Conservation (phyloP, 495 filamentous ascomycete genomes). For the Amphirosellinia nigrospora region DNA sequence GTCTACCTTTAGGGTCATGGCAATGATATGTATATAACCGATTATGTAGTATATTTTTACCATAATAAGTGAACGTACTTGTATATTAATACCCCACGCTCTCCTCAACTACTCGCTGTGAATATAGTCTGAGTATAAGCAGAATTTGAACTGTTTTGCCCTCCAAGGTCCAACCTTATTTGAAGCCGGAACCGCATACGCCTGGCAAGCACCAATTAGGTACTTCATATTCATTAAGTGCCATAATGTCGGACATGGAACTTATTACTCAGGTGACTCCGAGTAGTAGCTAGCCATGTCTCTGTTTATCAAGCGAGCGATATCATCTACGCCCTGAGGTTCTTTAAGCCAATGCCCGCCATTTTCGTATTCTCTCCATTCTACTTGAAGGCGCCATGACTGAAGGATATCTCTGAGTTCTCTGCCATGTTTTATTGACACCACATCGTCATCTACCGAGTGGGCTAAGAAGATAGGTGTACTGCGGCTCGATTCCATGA, state of each 20-base stretch:
- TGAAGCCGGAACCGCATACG: neutral
- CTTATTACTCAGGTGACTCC: conserved; percentile 8
- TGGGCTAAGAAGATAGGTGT: conserved; percentile 61
- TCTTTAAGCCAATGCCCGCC: conserved; percentile 66
- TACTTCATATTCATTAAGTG: neutral
- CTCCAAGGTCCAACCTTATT: neutral
- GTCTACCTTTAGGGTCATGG: neutral
- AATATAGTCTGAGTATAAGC: neutral
- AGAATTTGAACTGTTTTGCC: neutral
- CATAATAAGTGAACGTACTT: neutral
- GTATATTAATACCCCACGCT: too few relatives aligned
- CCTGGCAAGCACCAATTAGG: neutral
- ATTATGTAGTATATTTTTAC: neutral
- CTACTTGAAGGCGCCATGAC: conserved; percentile 44
- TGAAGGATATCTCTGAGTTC: conserved; percentile 49
- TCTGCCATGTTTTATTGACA: conserved; percentile 53
- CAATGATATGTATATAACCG: neutral
- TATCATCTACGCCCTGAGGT: conserved; percentile 58
- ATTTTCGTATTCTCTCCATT: conserved; percentile 57
- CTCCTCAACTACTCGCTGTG: neutral
- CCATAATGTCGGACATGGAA: neutral
- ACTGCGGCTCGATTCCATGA: conserved; percentile 22
- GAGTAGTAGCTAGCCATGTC: neutral
- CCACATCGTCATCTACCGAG: conserved; percentile 56
- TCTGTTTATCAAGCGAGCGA: conserved; percentile 46